A percentile compares a stretch with the other conserved stretches of the same genome.
Evolutionary conservation across 176 grass and related monocot genomes (phyloP).

Genomic region (Carex myosuroides): DNA sequence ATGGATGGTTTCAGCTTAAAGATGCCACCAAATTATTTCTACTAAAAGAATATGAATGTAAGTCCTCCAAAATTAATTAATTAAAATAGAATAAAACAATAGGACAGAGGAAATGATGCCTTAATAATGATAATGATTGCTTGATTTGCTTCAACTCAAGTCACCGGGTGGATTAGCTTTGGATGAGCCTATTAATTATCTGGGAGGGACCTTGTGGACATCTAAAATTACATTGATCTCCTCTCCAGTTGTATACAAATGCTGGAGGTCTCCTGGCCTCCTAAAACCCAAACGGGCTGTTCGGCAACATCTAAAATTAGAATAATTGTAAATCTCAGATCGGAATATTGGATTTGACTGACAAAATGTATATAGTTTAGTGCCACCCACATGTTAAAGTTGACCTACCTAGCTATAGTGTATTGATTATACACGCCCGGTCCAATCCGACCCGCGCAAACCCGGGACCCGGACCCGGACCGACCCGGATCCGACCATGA

Average conservation of each 20-base stretch:
- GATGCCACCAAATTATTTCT: too few relatives aligned
- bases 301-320: too few relatives aligned
- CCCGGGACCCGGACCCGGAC: too few relatives aligned
- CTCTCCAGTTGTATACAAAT: not conserved
- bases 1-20: not conserved
- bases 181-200: not conserved
- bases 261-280: not conserved
- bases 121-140: not conserved
- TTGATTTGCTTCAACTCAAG: not conserved
- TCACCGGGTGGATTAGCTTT: constrained; percentile 1
- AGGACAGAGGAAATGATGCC: not conserved
- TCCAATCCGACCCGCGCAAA: too few relatives aligned
- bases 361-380: not conserved
- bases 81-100: not conserved
- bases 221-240: not conserved
- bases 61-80: too few relatives aligned
- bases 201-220: not conserved
- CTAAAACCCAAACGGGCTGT: not conserved
- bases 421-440: too few relatives aligned
- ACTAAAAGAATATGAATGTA: too few relatives aligned
- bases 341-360: not conserved
- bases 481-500: too few relatives aligned
- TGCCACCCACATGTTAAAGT: constrained; percentile 1
- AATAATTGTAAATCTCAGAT: constrained; percentile 13
- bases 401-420: not conserved